Evolutionary conservation across 768 basidiomycete genomes (phyloP), one percentile per base, ranked within the genome.

Genomic region (Chalciporus chontae): DNA sequence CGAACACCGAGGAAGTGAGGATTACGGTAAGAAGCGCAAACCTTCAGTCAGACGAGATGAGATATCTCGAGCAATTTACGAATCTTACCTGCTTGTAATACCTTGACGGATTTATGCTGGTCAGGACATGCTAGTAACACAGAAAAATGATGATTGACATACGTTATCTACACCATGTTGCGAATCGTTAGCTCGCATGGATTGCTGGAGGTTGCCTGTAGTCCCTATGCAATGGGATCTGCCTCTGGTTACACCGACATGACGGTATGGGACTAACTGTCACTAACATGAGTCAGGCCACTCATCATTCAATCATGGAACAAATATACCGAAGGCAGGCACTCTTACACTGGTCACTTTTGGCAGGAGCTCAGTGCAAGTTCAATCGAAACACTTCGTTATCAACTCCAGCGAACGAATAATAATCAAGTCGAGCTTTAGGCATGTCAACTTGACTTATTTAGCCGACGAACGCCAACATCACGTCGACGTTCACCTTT

Each of bases 1-100:
- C 79, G 74, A 46, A 87, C 73, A 6, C 83, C 84, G 2, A 81
- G 83, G 54, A 80, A 85, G 66, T 87, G 85, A 0, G 85, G 84
- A 59, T 87, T 87, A 11, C 85, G 78, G 65, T 89, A 87, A 9
- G 77, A 80, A 17, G 79, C 66, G n/a, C 79, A 79, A 1, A 86
- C 83, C 69, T 79, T 45, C 1, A 17, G 31, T 7, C 19, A 14
- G 17, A 15, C 3, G 8, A 40, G 31, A 21, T 40, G 31, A 45
- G 17, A 3, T 14, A 21, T 32, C 24, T 11, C 7, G 13, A n/a
- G 26, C 17, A 21, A 23, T 36, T 15, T 7, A 18, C n/a, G n/a
- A n/a, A 23, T 19, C 56, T 17, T 37, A 65, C 64, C 65, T 65
- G 63, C 37, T 50, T 67, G 9, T 66, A 66, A 45, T 65, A 67